These are phyloP conservation scores for Hypoxylon rickii DNA, from an alignment of 495 filamentous ascomycete genomes.

Conservation along the genomic window DNA sequence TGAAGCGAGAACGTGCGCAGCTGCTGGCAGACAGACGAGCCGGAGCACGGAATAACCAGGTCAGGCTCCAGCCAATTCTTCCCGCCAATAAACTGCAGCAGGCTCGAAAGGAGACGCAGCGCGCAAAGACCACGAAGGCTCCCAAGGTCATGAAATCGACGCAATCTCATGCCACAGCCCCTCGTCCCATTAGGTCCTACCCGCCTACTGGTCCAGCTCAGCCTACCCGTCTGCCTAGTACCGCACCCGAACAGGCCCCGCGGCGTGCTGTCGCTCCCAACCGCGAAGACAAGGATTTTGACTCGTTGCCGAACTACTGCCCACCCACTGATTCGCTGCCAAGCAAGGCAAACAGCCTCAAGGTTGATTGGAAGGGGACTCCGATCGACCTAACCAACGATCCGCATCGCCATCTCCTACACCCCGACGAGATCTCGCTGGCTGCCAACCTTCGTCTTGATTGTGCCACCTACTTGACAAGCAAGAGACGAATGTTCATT, in stretches of 20 bases:
- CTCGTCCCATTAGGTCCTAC: constrained; percentile 37
- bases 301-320: constrained; percentile 75
- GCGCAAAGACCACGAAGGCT: constrained; percentile 41
- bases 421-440: constrained; percentile 76
- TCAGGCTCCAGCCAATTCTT: constrained; percentile 45
- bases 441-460: constrained; percentile 82
- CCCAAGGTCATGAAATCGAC: constrained; percentile 56
- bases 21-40: constrained; percentile 56
- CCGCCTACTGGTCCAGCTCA: constrained; percentile 11
- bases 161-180: constrained; percentile 31
- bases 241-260: constrained; percentile 50
- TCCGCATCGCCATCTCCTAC: constrained; percentile 74
- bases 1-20: constrained; percentile 64
- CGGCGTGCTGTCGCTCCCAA: constrained; percentile 53
- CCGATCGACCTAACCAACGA: constrained; percentile 80
- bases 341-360: constrained; percentile 65
- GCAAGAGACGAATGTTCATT: constrained; percentile 91
- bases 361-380: constrained; percentile 86
- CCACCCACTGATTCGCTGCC: constrained; percentile 71
- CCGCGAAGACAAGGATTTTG: constrained; percentile 86
- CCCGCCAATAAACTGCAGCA: constrained; percentile 44
- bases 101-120: constrained; percentile 38
- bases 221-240: constrained; percentile 34
- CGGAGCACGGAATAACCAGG: constrained; percentile 32
- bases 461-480: constrained; percentile 90